Percentiles rank a stretch among this genome's conserved stretches.
Conservation (phyloP, 2,329 filamentous ascomycete genomes). For the Pseudogymnoascus sp. region DNA sequence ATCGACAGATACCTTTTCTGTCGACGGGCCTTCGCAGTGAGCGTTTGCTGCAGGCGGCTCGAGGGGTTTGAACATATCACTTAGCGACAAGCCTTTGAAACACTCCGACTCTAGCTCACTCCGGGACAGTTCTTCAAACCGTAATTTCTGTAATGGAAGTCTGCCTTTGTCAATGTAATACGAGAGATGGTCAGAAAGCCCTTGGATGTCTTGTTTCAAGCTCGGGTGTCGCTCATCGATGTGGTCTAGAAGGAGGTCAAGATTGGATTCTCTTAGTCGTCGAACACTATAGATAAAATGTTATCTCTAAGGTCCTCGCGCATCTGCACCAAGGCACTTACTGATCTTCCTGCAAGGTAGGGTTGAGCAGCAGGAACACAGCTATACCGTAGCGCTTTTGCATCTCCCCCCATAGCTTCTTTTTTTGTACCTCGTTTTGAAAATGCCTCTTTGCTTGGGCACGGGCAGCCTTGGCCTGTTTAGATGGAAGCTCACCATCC, state of each 20-base stretch:
- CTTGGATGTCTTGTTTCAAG: neutral
- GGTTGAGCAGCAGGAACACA: no score
- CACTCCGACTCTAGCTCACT: neutral
- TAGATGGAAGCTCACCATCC: neutral
- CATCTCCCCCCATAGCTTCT: no score
- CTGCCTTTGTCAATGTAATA: neutral
- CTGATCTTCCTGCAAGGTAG: no score
- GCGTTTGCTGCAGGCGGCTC: neutral
- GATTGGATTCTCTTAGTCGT: neutral
- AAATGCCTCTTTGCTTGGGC: neutral
- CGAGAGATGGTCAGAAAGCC: neutral
- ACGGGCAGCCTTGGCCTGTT: neutral
- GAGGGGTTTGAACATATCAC: neutral
- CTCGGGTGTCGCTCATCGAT: neutral
- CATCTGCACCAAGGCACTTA: no score
- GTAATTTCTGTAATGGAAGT: neutral
- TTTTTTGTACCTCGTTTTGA: neutral
- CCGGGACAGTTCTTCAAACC: neutral
- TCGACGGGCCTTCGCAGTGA: neutral
- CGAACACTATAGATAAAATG: no score
- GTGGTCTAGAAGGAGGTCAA: neutral
- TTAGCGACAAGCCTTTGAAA: neutral
- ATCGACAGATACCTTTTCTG: neutral
- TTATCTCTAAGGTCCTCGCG: no score
- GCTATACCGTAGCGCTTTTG: no score